Evolutionary conservation across 2,329 filamentous ascomycete species (phyloP).

Genomic region (Coniochaeta sp.): DNA sequence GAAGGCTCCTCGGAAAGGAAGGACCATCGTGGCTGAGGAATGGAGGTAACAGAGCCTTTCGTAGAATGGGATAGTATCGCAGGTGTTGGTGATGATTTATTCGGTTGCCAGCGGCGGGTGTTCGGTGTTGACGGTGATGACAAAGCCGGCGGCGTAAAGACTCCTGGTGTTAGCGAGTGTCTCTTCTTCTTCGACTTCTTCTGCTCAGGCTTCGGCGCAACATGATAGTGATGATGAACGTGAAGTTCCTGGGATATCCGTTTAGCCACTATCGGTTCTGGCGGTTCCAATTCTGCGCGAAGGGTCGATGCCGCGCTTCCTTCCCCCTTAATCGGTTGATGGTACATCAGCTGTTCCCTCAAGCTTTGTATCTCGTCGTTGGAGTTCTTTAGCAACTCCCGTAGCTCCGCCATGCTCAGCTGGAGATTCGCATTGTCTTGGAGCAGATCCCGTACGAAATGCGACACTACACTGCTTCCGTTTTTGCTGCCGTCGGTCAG

Average conservation of each 20-base stretch:
- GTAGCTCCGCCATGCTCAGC: slow-evolving; percentile 80
- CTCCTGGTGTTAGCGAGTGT: slow-evolving; percentile 49
- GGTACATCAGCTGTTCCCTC: slow-evolving; percentile 70
- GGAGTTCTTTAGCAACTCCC: slow-evolving; percentile 83
- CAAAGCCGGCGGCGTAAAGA: slow-evolving; percentile 47
- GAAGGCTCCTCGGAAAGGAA: slow-evolving; percentile 52
- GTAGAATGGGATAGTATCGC: slow-evolving; percentile 32
- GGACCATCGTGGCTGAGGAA: slow-evolving; percentile 54
- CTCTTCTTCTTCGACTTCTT: slow-evolving; percentile 68
- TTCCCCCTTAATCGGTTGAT: slow-evolving; percentile 57
- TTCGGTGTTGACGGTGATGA: slow-evolving; percentile 34
- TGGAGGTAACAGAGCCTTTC: slow-evolving; percentile 41
- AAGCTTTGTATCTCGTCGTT: slow-evolving; percentile 90
- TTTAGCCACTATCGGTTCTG: slow-evolving; percentile 23
- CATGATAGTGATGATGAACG: slow-evolving; percentile 91
- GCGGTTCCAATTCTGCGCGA: slow-evolving; percentile 60
- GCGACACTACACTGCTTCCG: slow-evolving; percentile 70
- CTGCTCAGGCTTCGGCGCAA: slow-evolving; percentile 51
- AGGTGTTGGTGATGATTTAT: slow-evolving; percentile 29
- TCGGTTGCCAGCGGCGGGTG: slow-evolving; percentile 27
- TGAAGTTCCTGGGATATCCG: slow-evolving; percentile 67
- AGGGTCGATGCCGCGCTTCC: slow-evolving; percentile 44
- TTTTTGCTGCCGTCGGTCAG: slow-evolving; percentile 47
- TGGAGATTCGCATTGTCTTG: slow-evolving; percentile 94
- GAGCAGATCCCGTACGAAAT: slow-evolving; percentile 92